Conservation (phyloP, 2,329 filamentous ascomycete genomes). For the Didymella lethalis region DNA sequence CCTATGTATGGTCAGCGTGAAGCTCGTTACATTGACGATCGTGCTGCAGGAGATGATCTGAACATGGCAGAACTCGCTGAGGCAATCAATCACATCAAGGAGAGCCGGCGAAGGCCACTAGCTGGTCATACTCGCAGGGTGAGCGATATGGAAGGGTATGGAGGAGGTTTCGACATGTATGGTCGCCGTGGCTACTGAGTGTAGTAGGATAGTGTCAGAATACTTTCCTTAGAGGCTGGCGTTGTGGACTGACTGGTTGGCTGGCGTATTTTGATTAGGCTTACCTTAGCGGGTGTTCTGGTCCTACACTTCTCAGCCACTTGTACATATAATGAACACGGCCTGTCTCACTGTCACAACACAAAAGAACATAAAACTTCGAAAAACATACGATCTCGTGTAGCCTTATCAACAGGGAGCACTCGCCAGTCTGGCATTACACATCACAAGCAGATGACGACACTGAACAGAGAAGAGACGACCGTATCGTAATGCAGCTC, state of each 20-base stretch:
- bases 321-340: background rate
- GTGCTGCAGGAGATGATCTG: background rate
- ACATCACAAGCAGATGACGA: background rate
- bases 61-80: background rate
- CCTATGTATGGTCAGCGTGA: conserved; percentile 2
- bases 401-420: no score
- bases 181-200: background rate
- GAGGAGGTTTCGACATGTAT: conserved; percentile 8
- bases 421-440: no score
- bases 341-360: background rate
- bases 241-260: background rate
- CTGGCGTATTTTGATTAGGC: background rate
- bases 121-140: conserved; percentile 3
- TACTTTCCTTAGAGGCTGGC: background rate
- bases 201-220: background rate
- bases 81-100: conserved; percentile 11
- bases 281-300: background rate
- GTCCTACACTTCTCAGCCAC: background rate
- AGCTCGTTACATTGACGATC: background rate
- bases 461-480: background rate
- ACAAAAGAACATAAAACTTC: background rate
- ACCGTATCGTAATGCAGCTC: background rate
- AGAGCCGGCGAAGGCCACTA: conserved; percentile 8
- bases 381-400: no score
- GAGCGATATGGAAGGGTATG: conserved; percentile 14